Evolutionary conservation across 2,329 filamentous ascomycete genomes (phyloP), one percentile per base, ranked within the genome.

Genomic region (Penicillium janthinellum): DNA sequence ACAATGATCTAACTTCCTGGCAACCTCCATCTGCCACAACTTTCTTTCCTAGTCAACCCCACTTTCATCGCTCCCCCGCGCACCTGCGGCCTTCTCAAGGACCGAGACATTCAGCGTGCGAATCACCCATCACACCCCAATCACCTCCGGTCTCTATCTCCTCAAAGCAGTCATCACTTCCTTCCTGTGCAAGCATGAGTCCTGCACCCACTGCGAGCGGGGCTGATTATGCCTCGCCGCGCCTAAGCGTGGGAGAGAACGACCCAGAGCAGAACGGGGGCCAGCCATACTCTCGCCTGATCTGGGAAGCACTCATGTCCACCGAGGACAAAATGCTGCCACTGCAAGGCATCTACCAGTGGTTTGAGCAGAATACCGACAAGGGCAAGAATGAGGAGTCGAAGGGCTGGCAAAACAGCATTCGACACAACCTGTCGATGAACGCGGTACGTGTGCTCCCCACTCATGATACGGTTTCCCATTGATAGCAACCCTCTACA

Each of bases 391-490:
- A 83, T 48, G 73, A 77, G 17, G 82, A 81, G 7, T 79, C 77
- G 12, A 89, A 88, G 67, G 94, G 93, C 10, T 98, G 94, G 94
- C 90, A 94, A 77, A 98, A 97, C 76, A 96, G 91, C 73, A 96
- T 98, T 65, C 86, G 94, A 2, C 94, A 98, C 75, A 98, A 98
- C 68, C 81, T 98, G 7, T 96, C 92, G 50, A 97, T 98, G 93
- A 98, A 98, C 69, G 84, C 84, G 61, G 94, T 97, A 86, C 78
- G 87, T 82, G 15, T 48, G 56, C 31, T 14, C 20, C 31, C 34
- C 31, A 12, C 35, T 62, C 60, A 22, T 12, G 35, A 25, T 22
- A 35, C 15, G 10, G 17, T 11, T 11, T n/a, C 28, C 7, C 7
- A 20, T 49, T 34, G 34, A 31, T 15, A 47, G 12, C 20, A 47